Evolutionary conservation across 108 stramenopile species (phyloP), one percentile per base, ranked within the genome.

Genomic region (Skeletonema tropicum): DNA sequence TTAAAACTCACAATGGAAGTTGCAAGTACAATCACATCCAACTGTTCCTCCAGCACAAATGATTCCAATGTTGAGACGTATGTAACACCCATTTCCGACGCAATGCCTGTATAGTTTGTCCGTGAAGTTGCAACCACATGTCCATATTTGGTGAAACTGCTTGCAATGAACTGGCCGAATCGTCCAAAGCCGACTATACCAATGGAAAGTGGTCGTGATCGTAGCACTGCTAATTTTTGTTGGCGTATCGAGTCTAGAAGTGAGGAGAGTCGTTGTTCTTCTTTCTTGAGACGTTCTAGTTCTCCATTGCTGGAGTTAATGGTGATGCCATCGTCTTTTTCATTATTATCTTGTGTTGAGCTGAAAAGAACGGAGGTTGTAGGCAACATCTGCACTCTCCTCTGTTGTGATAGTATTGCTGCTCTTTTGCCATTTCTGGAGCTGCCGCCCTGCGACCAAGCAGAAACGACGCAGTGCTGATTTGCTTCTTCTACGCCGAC

Each of bases 101-200:
- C 97, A 49, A 85, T 77, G 6, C 86, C 82, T 6, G 90, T 84
- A 64, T 94, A 91, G 77, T 97, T 95, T 6, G 73, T 80, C 25
- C 92, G 74, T 13, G 85, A 87, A 35, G 92, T 89, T 5, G 61
- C 61, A 17, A 90, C 83, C 21, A 89, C 69, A 1, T 55, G 68
- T 31, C 88, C 88, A 74, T 89, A 70, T 29, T 86, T 81, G 4
- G 73, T 75, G 76, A 98, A 94, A 3, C 92, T 92, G 64, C 65
- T 66, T 8, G 97, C 90, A 38, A 98, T 96, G 76, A 98, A 98
- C 76, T 97, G 97, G 15, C 97, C 97, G 66, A 98, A 98, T 35
- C 90, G 75, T 59, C 93, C 97, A 74, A 96, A 98, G 3, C 96
- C 97, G 23, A 98, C 70, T n/a, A 98, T 77, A 29, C 97, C 97